Evolutionary conservation across 1,139 yeast genomes (phyloP), one percentile per base, ranked within the genome.

Genomic region (Lodderomyces elongisporus): DNA sequence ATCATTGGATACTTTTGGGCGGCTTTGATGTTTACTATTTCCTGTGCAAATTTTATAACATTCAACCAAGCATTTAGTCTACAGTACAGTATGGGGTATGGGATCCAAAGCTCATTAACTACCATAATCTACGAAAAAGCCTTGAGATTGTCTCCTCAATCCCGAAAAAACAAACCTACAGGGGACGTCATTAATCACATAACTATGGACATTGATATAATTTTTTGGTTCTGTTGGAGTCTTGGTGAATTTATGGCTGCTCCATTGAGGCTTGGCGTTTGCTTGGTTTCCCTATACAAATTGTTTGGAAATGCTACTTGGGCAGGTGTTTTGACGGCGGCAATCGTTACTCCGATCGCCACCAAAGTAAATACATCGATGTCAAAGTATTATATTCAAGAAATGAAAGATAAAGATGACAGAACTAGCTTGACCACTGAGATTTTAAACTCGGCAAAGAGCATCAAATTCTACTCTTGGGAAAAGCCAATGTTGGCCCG

Each of bases 221-320:
- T 62, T 13, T 48, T 54, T 21, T 60, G 56, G 34, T 42, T 57
- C 17, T 37, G 60, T 14, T 45, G 56, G 22, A 56, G 54, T 35
- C 30, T 43, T 17, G 45, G 44, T n/a, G 40, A 40, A n/a, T 41
- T 36, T 21, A 17, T 43, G 10, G 87, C 96, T 0, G 96, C 96
- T 25, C 69, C 70, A 3, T 34, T 65, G 22, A 46, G 60, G 33
- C 48, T 65, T 20, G 39, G 47, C 2, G 37, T 61, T 29, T 52
- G 62, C 30, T 47, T 62, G 33, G 16, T 44, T 12, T 53, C 65
- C 3, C 49, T 62, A 21, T 52, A 52, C 38, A 48, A 50, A 14
- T 48, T 62, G 30, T 41, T 66, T 28, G 67, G 67, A 0, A 45
- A 44, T 30, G 58, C 68, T 15, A 57, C 66, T 24, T 48, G 62